phyloP scores from a whole-genome alignment of 345 rosid genomes.

The Moricandia moricandioides region DNA sequence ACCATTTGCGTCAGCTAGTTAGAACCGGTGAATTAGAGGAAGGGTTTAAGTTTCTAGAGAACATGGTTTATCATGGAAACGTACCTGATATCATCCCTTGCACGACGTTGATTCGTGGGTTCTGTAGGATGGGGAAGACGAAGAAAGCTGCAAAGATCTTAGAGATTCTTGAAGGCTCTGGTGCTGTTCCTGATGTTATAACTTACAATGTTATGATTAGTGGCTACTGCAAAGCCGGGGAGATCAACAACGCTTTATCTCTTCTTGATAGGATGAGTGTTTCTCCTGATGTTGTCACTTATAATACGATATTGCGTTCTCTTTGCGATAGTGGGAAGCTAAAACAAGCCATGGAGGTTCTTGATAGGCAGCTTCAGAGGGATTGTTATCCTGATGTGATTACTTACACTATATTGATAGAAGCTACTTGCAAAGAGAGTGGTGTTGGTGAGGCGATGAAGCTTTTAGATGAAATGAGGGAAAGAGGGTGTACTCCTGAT shows the following conservation, averaged over 20 bases:
- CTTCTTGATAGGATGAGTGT: slow-evolving; percentile 71
- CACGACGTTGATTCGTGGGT: slow-evolving; percentile 75
- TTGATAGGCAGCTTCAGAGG: slow-evolving; percentile 55
- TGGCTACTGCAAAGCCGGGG: slow-evolving; percentile 80
- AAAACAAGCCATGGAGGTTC: slow-evolving; percentile 78
- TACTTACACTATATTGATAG: slow-evolving; percentile 78
- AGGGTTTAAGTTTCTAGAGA: slow-evolving; percentile 70
- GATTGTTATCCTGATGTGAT: slow-evolving; percentile 73
- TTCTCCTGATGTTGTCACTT: slow-evolving; percentile 82
- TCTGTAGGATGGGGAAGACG: slow-evolving; percentile 69
- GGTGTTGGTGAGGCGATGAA: slow-evolving; percentile 87
- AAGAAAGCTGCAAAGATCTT: slow-evolving; percentile 63
- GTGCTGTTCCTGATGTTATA: slow-evolving; percentile 71
- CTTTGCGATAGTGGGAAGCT: slow-evolving; percentile 73
- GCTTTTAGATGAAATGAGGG: slow-evolving; percentile 87
- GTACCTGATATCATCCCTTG: slow-evolving; percentile 69
- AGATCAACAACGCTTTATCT: slow-evolving; percentile 61
- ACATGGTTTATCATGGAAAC: slow-evolving; percentile 71
- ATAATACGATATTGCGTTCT: slow-evolving; percentile 70
- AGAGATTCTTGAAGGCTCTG: slow-evolving; percentile 77
- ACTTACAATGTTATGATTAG: slow-evolving; percentile 80
- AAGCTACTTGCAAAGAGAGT: slow-evolving; percentile 77
- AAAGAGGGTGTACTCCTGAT: slow-evolving; percentile 74
- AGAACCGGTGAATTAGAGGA: slow-evolving; percentile 62
- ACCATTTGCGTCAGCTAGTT: slow-evolving; percentile 56